These are phyloP conservation scores for Apiosordaria backusii DNA, from an alignment of 495 filamentous ascomycete genomes.

Conservation along the genomic window DNA sequence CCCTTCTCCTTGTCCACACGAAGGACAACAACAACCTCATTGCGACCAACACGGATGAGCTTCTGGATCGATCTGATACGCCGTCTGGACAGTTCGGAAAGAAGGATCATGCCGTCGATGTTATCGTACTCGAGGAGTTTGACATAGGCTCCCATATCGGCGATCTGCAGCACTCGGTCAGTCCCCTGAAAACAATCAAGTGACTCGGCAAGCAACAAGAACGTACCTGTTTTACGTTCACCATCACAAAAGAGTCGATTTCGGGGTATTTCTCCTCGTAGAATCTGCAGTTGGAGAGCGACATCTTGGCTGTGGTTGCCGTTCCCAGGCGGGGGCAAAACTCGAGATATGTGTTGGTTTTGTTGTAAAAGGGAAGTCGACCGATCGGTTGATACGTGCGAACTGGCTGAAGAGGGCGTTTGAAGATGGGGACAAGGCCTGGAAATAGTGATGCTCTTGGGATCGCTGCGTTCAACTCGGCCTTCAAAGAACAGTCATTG, in stretches of 20 bases:
- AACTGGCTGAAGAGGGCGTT: not conserved
- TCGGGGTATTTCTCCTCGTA: slow-evolving; percentile 92
- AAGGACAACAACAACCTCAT: slow-evolving; percentile 96
- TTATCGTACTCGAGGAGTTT: slow-evolving; percentile 99
- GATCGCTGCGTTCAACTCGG: not conserved
- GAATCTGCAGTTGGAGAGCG: slow-evolving; percentile 96
- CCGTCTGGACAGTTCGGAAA: slow-evolving; percentile 91
- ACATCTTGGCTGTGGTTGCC: slow-evolving; percentile 60
- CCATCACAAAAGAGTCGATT: slow-evolving; percentile 99
- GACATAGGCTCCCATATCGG: slow-evolving; percentile 99
- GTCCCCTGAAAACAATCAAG: not conserved
- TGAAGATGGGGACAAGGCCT: not conserved
- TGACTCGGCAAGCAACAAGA: not conserved
- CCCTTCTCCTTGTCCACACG: slow-evolving; percentile 99
- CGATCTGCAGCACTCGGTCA: slow-evolving; percentile 60
- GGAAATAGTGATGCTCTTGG: not conserved
- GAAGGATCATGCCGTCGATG: slow-evolving; percentile 99
- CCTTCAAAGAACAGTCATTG: slow-evolving; percentile 26
- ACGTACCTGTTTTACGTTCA: slow-evolving; percentile 89
- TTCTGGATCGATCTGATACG: slow-evolving; percentile 99
- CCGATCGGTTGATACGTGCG: not conserved
- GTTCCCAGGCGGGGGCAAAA: slow-evolving; percentile 27
- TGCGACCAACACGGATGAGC: slow-evolving; percentile 93
- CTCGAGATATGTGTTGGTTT: slow-evolving; percentile 11
- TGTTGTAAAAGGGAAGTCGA: slow-evolving; percentile 3